Evolutionary conservation across 2,329 filamentous ascomycete genomes (phyloP), one percentile per base, ranked within the genome.

Genomic region (Beauveria australis): DNA sequence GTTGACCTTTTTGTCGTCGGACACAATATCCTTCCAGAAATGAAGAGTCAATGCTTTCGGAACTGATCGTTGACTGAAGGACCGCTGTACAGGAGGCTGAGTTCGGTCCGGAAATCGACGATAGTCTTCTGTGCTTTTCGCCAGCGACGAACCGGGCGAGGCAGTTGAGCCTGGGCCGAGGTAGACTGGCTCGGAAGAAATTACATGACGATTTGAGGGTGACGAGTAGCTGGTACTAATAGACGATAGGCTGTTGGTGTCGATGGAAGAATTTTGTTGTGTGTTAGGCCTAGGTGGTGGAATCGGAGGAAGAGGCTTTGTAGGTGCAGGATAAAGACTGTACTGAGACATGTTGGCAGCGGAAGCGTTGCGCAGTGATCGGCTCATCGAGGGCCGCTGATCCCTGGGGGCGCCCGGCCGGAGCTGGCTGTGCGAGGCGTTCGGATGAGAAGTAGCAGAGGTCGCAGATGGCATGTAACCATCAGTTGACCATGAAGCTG

Each of bases 1-100:
- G 51, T 72, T 67, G 40, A 67, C 66, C 53, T 71, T 70, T 53
- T 72, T 71, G 16, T 67, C 65, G 1, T 60, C 47, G 24, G 67
- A 67, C 3, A 64, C 62, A 9, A 73, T 57, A 7, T 65, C 64
- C 24, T 64, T 66, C 54, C 65, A 66, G 22, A 68, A 65, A 19
- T 48, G 41, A 28, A 61, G 53, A 24, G 19, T 46, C 28, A 58
- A 18, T 14, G 47, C 19, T 24, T 52, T 53, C 4, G 60, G 60
- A 1, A 22, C 46, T 3, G 60, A 61, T 52, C 48, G 19, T 43
- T 61, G 53, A 26, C 60, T 61, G 5, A 57, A 24, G 3, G 53
- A 10, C 18, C 60, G 44, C 33, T 57, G 40, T 6, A 61, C 18
- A n/a, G 53, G 26, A 16, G 60, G 14, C 14, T 19, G 37, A 18